These are phyloP conservation scores for Fusarium nisikadoi DNA, from an alignment of 2,329 filamentous ascomycete species.

Conservation along the genomic window DNA sequence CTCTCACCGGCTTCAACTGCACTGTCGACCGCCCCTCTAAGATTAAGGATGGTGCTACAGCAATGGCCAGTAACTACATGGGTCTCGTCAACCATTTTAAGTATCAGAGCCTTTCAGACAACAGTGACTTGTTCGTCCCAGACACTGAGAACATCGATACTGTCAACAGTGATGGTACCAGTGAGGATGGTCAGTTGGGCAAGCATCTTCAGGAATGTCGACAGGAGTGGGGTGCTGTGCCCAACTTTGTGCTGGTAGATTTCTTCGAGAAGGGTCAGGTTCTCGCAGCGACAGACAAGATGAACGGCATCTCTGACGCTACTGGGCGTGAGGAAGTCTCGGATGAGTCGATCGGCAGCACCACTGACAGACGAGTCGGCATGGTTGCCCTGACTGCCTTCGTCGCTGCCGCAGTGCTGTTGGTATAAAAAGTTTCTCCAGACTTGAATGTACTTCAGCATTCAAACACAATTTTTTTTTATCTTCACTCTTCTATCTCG, in stretches of 20 bases:
- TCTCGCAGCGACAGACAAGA: conserved; percentile 72
- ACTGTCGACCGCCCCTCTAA: conserved; percentile 71
- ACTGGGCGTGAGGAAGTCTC: conserved; percentile 48
- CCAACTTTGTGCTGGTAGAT: conserved; percentile 82
- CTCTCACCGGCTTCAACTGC: conserved; percentile 76
- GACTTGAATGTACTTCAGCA: background rate
- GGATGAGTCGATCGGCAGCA: conserved; percentile 31
- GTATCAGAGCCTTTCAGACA: conserved; percentile 64
- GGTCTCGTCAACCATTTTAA: conserved; percentile 86
- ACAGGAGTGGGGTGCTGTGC: conserved; percentile 67
- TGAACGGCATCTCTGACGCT: conserved; percentile 66
- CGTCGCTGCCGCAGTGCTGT: conserved; percentile 54
- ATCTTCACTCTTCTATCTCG: conserved; percentile 16
- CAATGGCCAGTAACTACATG: conserved; percentile 68
- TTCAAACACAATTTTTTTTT: conserved; percentile 6
- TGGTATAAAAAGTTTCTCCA: conserved; percentile 42
- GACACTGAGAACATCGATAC: conserved; percentile 67
- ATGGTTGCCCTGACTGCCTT: conserved; percentile 57
- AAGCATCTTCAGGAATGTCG: conserved; percentile 65
- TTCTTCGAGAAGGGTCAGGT: conserved; percentile 80
- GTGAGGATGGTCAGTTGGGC: conserved; percentile 63
- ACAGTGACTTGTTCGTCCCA: conserved; percentile 64
- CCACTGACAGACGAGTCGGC: conserved; percentile 41
- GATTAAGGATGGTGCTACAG: conserved; percentile 60
- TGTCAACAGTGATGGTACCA: conserved; percentile 72